Evolutionary conservation across 192 early-diverging fungal genomes (phyloP), one percentile per base, ranked within the genome.

Genomic region (Coemansia sp.): DNA sequence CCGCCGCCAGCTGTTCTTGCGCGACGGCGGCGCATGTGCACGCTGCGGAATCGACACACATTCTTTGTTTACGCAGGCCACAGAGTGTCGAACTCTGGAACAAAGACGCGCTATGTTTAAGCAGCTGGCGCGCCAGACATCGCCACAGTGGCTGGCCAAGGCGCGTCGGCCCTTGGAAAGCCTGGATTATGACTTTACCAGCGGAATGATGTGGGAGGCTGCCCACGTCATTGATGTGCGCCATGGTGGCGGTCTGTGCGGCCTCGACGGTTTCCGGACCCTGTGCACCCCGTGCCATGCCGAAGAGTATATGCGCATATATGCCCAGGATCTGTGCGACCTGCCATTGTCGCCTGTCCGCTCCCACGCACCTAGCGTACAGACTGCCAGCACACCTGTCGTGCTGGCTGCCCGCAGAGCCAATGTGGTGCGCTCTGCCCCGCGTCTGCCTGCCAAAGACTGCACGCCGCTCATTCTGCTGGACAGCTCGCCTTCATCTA

Each of bases 161-260:
- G 57, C 65, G 10, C 53, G 57, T 19, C 51, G 62, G 52, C 69
- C 70, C 62, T 62, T 75, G 27, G 11, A 51, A 5, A 67, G 60
- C 66, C 68, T 75, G 59, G 66, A 70, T 0, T 62, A 60, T 41
- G 55, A 50, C 14, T 82, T 82, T 35, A 69, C 54, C n/a, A 32
- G 60, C 29, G 79, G 79, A 22, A 75, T 76, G 79, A 75, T 82
- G 59, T 82, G 79, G 79, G 79, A 82, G 50, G 79, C 79, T 2
- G 79, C 79, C 0, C 79, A 82, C 38, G 58, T 54, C 14, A 60
- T 82, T 37, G 79, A 82, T 22, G 73, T 82, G 35, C 65, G 65
- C 59, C 67, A 72, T 11, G 79, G 79, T 41, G 79, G 79, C 39
- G 79, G 79, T 1, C 38, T 82, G 56, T 82, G 79, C 58, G 73